These are phyloP conservation scores for Heimioporus sp. DNA, from an alignment of 768 basidiomycete species.

Conservation along the genomic window DNA sequence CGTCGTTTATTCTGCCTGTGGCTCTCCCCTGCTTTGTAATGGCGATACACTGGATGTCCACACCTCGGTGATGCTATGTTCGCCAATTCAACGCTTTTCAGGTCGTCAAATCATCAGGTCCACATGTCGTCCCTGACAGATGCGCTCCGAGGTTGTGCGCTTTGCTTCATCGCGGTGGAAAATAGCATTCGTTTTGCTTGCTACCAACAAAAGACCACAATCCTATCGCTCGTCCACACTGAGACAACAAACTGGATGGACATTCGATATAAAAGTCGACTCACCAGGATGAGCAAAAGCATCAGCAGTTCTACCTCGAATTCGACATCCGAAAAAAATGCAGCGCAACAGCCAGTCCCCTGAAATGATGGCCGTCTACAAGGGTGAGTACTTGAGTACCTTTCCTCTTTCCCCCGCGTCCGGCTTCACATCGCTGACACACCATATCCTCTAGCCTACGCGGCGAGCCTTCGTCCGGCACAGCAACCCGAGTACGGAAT, in stretches of 20 bases:
- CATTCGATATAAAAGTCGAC: slow-evolving; percentile 7
- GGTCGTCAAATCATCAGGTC: too few relatives aligned
- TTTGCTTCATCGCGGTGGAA: too few relatives aligned
- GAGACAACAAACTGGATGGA: not conserved
- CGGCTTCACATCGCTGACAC: not conserved
- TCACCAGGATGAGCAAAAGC: slow-evolving; percentile 1
- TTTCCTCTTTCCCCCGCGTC: too few relatives aligned
- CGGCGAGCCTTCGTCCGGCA: not conserved
- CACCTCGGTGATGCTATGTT: too few relatives aligned
- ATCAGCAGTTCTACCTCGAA: not conserved
- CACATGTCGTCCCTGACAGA: too few relatives aligned
- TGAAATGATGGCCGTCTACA: slow-evolving; percentile 8
- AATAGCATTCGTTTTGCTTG: too few relatives aligned
- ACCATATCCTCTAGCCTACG: slow-evolving; percentile 4
- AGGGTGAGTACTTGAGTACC: not conserved
- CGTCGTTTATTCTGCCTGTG: too few relatives aligned
- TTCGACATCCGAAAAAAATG: slow-evolving; percentile 5
- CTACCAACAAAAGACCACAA: slow-evolving; percentile 1
- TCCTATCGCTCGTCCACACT: not conserved
- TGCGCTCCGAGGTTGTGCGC: too few relatives aligned
- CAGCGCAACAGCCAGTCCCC: not conserved
- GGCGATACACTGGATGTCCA: too few relatives aligned
- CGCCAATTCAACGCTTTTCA: too few relatives aligned
- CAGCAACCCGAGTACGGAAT: slow-evolving; percentile 4
- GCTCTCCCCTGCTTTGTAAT: too few relatives aligned